Conservation (phyloP, 441 rosid genomes). For the Erodium texanum region DNA sequence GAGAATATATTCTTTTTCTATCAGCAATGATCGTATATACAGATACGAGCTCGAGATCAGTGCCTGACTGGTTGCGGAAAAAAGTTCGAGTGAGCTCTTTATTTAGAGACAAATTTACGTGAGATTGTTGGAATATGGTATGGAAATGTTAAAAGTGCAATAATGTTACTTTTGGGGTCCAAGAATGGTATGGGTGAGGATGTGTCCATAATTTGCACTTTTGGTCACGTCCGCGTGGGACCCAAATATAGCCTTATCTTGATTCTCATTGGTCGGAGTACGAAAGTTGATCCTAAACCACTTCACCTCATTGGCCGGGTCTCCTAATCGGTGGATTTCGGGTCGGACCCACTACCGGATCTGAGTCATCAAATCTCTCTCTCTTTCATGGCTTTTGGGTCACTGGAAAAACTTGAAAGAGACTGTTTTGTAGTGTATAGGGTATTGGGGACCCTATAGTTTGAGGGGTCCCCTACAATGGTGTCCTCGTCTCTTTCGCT, state of each 20-base stretch:
- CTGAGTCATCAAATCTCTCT: neutral
- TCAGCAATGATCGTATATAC: too few species aligned
- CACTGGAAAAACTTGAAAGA: neutral
- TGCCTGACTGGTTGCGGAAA: too few species aligned
- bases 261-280: slow-evolving; percentile 39
- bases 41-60: too few species aligned
- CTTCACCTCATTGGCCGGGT: neutral
- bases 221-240: slow-evolving; percentile 26
- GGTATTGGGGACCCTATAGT: neutral
- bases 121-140: too few species aligned
- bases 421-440: neutral
- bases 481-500: neutral
- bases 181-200: neutral
- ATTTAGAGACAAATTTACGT: neutral
- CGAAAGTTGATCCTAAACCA: slow-evolving; percentile 35
- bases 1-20: too few species aligned
- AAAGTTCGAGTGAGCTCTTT: neutral
- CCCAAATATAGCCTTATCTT: slow-evolving; percentile 46
- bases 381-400: neutral
- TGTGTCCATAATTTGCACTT: slow-evolving; percentile 21
- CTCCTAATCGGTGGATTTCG: neutral
- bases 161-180: neutral
- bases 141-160: neutral
- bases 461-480: neutral
- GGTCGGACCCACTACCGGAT: neutral